Evolutionary conservation across 2,329 filamentous ascomycete genomes (phyloP), one percentile per base, ranked within the genome.

Genomic region (Alternaria sp.): DNA sequence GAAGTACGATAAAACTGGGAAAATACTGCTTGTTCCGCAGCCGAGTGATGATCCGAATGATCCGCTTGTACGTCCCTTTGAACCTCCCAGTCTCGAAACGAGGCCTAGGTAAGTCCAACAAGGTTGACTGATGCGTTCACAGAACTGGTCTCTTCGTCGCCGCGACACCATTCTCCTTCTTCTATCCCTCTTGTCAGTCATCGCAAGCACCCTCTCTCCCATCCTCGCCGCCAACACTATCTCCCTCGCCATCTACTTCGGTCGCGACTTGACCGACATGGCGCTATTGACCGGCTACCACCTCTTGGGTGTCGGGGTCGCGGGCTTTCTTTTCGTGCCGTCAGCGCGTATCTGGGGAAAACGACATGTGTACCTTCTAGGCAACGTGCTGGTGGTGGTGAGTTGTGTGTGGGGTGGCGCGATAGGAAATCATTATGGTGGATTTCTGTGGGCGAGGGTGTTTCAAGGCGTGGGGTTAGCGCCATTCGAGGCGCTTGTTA

Each of bases 311-410:
- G 91, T 93, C 3, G 93, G 92, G 11, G 82, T 93, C 14, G 90
- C 91, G 1, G 93, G 92, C 52, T 88, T 95, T 77, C 84, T 97
- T 66, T 94, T 94, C 79, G 93, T 97, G 3, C 92, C 94, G 0
- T 92, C 90, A 1, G 93, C 92, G 20, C 88, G 94, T 59, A 90
- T 97, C 65, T 97, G 92, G 92, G 94, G 94, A 40, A 97, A 97
- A 80, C 86, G 94, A 41, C 94, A 97, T 81, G 81, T 93, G 16
- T 97, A 97, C 77, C 80, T 97, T 27, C 70, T 96, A 2, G 93
- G 93, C 8, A 89, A 90, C 46, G 66, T 92, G 49, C 84, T 97
- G 59, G 85, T 97, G 70, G 85, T 96, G 43, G 82, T 86, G 44
- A 91, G 90, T 59, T 92, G 89, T 67, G 87, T 86, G 7, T 97